Base-by-base conservation (phyloP, 2,329 filamentous ascomycete species). In the Fusarium burgessii region DNA sequence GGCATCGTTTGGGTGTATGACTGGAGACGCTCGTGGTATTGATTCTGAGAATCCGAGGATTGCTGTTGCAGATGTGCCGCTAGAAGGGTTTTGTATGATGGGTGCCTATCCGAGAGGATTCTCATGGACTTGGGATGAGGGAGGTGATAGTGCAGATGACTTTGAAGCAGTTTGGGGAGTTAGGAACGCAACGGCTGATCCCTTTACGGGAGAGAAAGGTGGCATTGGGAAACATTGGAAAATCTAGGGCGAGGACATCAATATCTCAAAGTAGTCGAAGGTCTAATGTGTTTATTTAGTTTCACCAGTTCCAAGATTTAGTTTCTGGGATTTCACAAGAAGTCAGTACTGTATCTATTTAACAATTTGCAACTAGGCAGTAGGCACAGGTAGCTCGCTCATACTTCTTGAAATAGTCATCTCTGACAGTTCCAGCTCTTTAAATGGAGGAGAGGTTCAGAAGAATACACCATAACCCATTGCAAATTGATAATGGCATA, bases 61-160 rank as follows among this genome's bases (percentile, higher is more conserved):
- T 13, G 35, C 35, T 5, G 61, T 66, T 10, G 23, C 62, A 1
- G 20, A 66, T 2, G 27, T 66, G 2, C 62, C 62, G 2, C 17
- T 66, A 14, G 61, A 60, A 3, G 62, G 62, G 0, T 66, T 66
- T 17, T 66, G 62, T 4, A 66, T 66, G 62, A 66, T 66, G 62
- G 62, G 62, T 1, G 62, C 62, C 32, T 66, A 66, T 9, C 62
- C 62, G 0, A 32, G 20, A 1, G 62, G 61, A 0, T 66, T 66
- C 4, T 66, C 62, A 1, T 66, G 62, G 62, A 66, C 62, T 2
- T 66, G 62, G 62, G 61, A 66, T 25, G 62, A 66, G 10, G 62
- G 61, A 10, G 61, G 62, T 2, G 62, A 66, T 23, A 66, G 35
- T 12, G 23, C 54, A 20, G 35, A 36, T 3, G 40, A 60, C 8